These are phyloP conservation scores for Heliamphora pulchella DNA, from an alignment of 179 eudicot species.

Conservation along the genomic window DNA sequence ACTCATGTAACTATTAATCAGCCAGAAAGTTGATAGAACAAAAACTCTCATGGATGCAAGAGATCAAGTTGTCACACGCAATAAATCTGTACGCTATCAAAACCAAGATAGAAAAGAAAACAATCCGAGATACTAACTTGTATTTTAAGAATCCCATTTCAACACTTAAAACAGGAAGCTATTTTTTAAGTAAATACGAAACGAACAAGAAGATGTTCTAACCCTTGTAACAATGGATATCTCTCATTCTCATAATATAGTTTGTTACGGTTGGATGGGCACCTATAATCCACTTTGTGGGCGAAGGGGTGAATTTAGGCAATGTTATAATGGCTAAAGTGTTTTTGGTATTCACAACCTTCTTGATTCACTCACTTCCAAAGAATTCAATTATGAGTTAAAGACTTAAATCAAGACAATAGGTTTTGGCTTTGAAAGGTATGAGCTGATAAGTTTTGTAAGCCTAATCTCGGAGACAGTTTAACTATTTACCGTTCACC, in stretches of 20 bases:
- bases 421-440: not conserved
- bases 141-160: not conserved
- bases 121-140: not conserved
- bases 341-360: not conserved
- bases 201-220: too few species aligned
- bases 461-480: not conserved
- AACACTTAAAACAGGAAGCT: not conserved
- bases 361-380: not conserved
- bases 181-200: too few species aligned
- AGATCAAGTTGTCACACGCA: not conserved
- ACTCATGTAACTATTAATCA: not conserved
- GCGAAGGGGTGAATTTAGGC: not conserved
- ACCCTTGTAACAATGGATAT: too few species aligned
- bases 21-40: not conserved
- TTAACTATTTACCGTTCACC: not conserved
- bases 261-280: too few species aligned
- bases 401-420: not conserved
- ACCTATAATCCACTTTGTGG: not conserved
- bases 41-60: not conserved
- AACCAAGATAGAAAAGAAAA: not conserved
- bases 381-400: not conserved
- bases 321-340: not conserved
- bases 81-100: not conserved
- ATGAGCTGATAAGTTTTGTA: not conserved
- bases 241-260: too few species aligned